Evolutionary conservation across 2,329 filamentous ascomycete genomes (phyloP).

Genomic region (Ploettnerulaceae sp.): DNA sequence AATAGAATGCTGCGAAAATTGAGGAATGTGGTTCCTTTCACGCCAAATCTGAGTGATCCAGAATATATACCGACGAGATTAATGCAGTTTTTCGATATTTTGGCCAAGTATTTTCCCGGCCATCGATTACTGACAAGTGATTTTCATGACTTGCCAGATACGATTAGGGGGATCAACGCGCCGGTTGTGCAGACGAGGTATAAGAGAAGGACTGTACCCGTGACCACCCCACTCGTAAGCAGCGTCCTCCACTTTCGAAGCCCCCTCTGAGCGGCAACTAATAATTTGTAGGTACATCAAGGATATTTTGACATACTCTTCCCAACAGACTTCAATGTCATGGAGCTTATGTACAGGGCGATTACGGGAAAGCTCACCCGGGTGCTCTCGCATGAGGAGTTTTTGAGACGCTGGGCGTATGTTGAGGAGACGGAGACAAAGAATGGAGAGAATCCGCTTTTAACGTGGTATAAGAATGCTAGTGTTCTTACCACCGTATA

Average conservation of each 20-base stretch:
- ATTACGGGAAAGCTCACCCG: constrained; percentile 88
- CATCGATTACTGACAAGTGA: constrained; percentile 87
- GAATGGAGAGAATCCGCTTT: constrained; percentile 87
- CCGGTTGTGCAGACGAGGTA: constrained; percentile 96
- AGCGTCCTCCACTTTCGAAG: background rate
- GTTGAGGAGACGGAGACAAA: constrained; percentile 83
- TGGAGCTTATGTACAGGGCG: constrained; percentile 87
- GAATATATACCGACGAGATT: constrained; percentile 93
- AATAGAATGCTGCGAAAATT: constrained; percentile 55
- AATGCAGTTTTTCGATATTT: constrained; percentile 94
- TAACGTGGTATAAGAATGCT: constrained; percentile 94
- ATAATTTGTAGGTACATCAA: constrained; percentile 72
- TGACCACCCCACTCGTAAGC: constrained; percentile 81
- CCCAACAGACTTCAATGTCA: constrained; percentile 87
- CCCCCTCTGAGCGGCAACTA: background rate
- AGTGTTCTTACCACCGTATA: constrained; percentile 79
- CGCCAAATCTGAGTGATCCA: constrained; percentile 70
- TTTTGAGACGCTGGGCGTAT: constrained; percentile 84
- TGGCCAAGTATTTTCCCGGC: constrained; percentile 81
- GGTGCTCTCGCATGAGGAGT: constrained; percentile 82
- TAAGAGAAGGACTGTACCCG: constrained; percentile 78
- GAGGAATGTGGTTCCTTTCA: constrained; percentile 61
- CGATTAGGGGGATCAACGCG: constrained; percentile 78
- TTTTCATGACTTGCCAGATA: constrained; percentile 80
- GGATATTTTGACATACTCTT: constrained; percentile 99